Percentiles rank a stretch among this genome's conserved stretches.
phyloP scores from a whole-genome alignment of 2,329 filamentous ascomycete genomes.

The Colletotrichum sp. region DNA sequence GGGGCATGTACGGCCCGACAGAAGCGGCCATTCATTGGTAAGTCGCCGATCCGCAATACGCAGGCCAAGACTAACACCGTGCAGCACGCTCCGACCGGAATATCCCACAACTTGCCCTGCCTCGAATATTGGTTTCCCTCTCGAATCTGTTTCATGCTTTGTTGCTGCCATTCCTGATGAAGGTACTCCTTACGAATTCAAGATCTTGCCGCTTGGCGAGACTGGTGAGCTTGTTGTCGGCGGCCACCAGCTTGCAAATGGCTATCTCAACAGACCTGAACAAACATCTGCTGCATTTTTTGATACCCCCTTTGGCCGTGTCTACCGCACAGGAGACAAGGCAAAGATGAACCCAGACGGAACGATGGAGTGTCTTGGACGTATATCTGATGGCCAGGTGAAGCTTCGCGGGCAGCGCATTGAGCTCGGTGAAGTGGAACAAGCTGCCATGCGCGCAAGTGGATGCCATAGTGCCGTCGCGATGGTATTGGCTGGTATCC shows the following conservation, averaged over 20 bases:
- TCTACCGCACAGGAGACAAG: conserved; percentile 89
- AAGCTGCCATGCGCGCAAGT: conserved; percentile 64
- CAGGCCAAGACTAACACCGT: not conserved
- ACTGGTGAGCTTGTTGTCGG: conserved; percentile 83
- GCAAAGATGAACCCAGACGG: conserved; percentile 72
- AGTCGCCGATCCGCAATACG: conserved; percentile 8
- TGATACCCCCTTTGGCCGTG: conserved; percentile 65
- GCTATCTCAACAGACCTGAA: conserved; percentile 81
- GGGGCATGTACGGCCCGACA: conserved; percentile 94
- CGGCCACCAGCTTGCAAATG: conserved; percentile 78
- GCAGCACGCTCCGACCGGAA: not conserved
- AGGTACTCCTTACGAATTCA: conserved; percentile 35
- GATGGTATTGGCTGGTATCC: conserved; percentile 66
- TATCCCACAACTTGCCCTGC: not conserved
- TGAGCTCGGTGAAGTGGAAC: conserved; percentile 80
- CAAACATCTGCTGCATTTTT: conserved; percentile 78
- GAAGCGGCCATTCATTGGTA: conserved; percentile 88
- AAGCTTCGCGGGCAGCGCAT: conserved; percentile 86
- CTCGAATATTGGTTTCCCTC: conserved; percentile 73
- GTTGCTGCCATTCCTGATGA: conserved; percentile 59
- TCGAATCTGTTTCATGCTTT: conserved; percentile 83
- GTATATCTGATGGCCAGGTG: conserved; percentile 80
- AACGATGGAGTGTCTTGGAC: conserved; percentile 81
- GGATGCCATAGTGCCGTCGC: conserved; percentile 71
- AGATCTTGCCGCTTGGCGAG: conserved; percentile 68